Evolutionary conservation across 2,329 filamentous ascomycete genomes (phyloP), one percentile per base, ranked within the genome.

Genomic region (Cladosporium cucumerinum): DNA sequence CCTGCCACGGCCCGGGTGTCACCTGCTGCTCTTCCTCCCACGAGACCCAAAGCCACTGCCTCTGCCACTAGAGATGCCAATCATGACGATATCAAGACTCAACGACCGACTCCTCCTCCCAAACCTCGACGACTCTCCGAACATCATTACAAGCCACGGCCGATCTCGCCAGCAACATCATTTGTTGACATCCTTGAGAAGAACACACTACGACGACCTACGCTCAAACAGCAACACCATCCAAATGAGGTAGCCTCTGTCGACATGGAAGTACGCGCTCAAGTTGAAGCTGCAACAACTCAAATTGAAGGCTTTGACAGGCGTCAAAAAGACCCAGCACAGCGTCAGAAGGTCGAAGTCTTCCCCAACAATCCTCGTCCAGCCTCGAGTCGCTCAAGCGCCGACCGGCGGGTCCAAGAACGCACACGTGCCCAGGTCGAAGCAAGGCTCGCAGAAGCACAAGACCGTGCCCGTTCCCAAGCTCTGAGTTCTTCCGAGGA

Each of bases 111-210:
- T 18, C 61, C 66, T 58, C 72, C 73, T 55, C 71, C 72, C 5
- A 75, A 74, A 68, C 72, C 73, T 60, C 68, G 72, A 57, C 61
- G 69, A 39, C 67, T 72, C 21, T 73, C 71, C 28, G 65, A 61
- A 32, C 61, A 66, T 36, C 61, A 64, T 46, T 59, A 46, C 30
- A 62, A 34, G 54, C 60, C 61, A 21, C 39, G 55, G 30, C 65
- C 55, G 16, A 64, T 26, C 10, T 39, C 84, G 26, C 82, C 89
- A 0, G 88, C 89, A 0, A 86, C 81, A 3, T 85, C 87, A 5
- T 79, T 92, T 23, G 88, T 92, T 62, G 85, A 85, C 46, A 82
- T 91, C 78, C 92, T 92, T 69, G 89, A 93, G 76, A 80, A 82
- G 67, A 82, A 78, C 46, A 52, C 69, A 8, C 68, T 63, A 21